Evolutionary conservation across 495 filamentous ascomycete species (phyloP).

Genomic region (Hyaloscypha finlandica): DNA sequence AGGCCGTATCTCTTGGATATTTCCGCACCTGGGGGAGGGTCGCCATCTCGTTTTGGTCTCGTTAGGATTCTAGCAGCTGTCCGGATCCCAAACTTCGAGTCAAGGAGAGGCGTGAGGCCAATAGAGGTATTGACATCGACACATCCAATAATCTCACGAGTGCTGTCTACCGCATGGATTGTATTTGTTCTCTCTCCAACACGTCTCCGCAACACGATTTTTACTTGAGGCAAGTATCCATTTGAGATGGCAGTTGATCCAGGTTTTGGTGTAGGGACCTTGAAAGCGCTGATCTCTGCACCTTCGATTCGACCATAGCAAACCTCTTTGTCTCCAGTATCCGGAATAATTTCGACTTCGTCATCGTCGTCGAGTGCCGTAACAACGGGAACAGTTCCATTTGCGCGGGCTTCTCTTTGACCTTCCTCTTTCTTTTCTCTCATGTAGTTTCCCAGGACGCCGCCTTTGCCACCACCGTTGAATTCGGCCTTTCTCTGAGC

Average conservation of each 20-base stretch:
- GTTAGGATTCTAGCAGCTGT: constrained; percentile 66
- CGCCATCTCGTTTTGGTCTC: constrained; percentile 55
- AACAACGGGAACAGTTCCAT: constrained; percentile 46
- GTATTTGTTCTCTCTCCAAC: constrained; percentile 50
- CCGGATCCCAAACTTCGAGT: constrained; percentile 61
- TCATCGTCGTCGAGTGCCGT: constrained; percentile 52
- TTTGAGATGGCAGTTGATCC: constrained; percentile 51
- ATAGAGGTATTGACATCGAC: constrained; percentile 68
- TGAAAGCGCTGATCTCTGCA: constrained; percentile 65
- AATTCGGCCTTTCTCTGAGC: constrained; percentile 43
- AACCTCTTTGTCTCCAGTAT: constrained; percentile 60
- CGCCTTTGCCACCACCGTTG: constrained; percentile 49
- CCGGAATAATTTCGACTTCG: constrained; percentile 48
- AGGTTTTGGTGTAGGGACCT: constrained; percentile 65
- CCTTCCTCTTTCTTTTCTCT: constrained; percentile 54
- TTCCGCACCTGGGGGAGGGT: constrained; percentile 55
- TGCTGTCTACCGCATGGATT: constrained; percentile 71
- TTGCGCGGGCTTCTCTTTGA: constrained; percentile 37
- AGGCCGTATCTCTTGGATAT: constrained; percentile 55
- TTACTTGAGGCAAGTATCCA: constrained; percentile 70
- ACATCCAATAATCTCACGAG: constrained; percentile 69
- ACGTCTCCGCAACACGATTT: constrained; percentile 62
- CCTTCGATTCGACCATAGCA: constrained; percentile 82
- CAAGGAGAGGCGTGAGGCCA: constrained; percentile 71
- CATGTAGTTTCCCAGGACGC: constrained; percentile 64